Evolutionary conservation across 352 stramenopile species (phyloP).

Genomic region (Phytophthora tentaculata): DNA sequence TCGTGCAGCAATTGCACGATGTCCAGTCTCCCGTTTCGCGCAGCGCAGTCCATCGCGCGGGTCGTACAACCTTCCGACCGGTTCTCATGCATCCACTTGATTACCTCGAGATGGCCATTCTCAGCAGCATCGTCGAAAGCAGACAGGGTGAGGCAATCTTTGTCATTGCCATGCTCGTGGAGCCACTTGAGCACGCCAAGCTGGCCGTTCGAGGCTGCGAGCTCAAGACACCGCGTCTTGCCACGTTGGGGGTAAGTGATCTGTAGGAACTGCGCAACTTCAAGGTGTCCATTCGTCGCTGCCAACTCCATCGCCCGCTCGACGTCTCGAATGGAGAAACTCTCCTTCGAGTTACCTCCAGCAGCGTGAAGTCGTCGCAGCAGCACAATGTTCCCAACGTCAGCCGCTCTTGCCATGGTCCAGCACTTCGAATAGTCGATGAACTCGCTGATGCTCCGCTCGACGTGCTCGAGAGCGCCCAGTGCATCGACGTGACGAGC

Average conservation of each 20-base stretch:
- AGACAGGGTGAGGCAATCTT: conserved; percentile 30
- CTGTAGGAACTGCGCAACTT: conserved; percentile 36
- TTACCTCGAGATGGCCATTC: conserved; percentile 29
- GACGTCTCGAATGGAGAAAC: conserved; percentile 16
- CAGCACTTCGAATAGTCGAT: conserved; percentile 35
- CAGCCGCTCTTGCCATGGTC: conserved; percentile 28
- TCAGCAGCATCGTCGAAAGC: conserved; percentile 32
- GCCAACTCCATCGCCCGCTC: conserved; percentile 25
- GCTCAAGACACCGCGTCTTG: conserved; percentile 27
- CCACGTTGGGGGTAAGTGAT: conserved; percentile 24
- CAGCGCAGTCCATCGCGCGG: conserved; percentile 30
- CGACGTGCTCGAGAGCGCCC: conserved; percentile 23
- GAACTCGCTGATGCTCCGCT: conserved; percentile 26
- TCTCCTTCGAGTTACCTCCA: conserved; percentile 7
- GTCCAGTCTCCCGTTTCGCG: conserved; percentile 21
- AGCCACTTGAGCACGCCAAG: conserved; percentile 30
- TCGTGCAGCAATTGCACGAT: conserved; percentile 28
- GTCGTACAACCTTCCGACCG: conserved; percentile 28
- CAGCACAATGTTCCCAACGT: conserved; percentile 16
- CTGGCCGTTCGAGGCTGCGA: conserved; percentile 28
- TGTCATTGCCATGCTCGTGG: conserved; percentile 16
- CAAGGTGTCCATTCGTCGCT: conserved; percentile 27
- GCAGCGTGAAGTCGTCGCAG: conserved; percentile 23
- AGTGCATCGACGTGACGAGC: conserved; percentile 24
- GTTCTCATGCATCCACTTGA: conserved; percentile 32